Evolutionary conservation across 192 early-diverging fungal species (phyloP), one percentile per base, ranked within the genome.

Genomic region (Entophlyctis luteolus): DNA sequence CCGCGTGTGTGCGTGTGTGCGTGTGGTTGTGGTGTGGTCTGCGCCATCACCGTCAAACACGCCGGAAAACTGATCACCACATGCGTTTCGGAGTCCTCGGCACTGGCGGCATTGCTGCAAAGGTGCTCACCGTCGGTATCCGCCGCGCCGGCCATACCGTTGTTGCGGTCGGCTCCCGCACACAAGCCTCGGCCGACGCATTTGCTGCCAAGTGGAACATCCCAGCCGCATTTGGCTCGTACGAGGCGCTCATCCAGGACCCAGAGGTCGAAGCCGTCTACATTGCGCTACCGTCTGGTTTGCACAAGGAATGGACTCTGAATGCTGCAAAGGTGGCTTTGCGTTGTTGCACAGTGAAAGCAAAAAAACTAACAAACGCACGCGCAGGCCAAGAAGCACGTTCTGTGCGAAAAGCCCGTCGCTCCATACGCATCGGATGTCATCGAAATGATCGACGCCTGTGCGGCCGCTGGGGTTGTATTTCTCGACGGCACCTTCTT

Each of bases 401-500:
- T 69, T 52, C 56, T 69, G 10, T 69, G 67, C 48, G 67, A 69
- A 59, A 69, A 69, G 32, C 67, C 67, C 10, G 67, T 69, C 2
- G 67, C 67, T 1, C 57, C 67, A 20, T 52, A 42, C 55, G 29
- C 48, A 3, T 2, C 36, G 4, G 48, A 59, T 22, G 67, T 69
- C 4, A 18, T 36, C 2, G 48, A 59, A 34, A 69, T 69, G 6
- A 25, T 69, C 22, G 48, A 32, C 1, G 50, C 60, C 2, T 59
- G 69, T 48, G 39, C 48, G 23, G 60, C 18, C 4, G n/a, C 37
- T 0, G 31, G 31, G n/a, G 69, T 71, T 32, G 69, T 71, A 27
- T 71, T 71, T 32, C 46, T 71, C 29, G 69, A 71, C 46, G 69
- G 69, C 34, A 71, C 69, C 37, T 71, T 62, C 29, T 71, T 58